These are phyloP conservation scores for Brettanomyces anomalus DNA, from an alignment of 805 yeast genomes.

Conservation along the genomic window DNA sequence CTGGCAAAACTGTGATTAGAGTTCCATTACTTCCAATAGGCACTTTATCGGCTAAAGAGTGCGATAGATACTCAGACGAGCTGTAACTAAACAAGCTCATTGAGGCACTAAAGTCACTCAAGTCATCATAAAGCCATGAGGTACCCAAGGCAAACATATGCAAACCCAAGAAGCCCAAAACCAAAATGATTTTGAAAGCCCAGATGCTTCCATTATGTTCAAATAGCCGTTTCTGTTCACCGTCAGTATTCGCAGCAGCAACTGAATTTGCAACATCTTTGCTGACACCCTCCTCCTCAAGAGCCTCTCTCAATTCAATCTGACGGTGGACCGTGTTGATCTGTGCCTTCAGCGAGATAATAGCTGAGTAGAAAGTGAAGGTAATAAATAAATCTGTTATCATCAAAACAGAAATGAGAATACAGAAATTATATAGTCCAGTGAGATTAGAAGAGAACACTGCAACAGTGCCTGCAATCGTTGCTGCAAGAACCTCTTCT, in stretches of 20 bases:
- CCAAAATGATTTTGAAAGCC: slow-evolving; percentile 50
- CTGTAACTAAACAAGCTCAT: slow-evolving; percentile 10
- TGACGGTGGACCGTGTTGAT: slow-evolving; percentile 79
- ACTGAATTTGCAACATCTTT: slow-evolving; percentile 67
- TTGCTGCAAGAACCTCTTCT: slow-evolving; percentile 67
- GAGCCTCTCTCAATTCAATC: slow-evolving; percentile 62
- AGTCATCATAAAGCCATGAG: slow-evolving; percentile 54
- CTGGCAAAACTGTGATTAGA: slow-evolving; percentile 50
- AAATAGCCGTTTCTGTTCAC: slow-evolving; percentile 22
- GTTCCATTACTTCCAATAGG: slow-evolving; percentile 33
- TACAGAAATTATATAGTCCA: slow-evolving; percentile 74
- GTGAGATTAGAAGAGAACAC: slow-evolving; percentile 57
- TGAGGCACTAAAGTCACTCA: slow-evolving; percentile 21
- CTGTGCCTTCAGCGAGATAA: slow-evolving; percentile 81
- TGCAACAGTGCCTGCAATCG: slow-evolving; percentile 60
- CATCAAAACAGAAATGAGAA: slow-evolving; percentile 61
- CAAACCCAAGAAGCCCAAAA: slow-evolving; percentile 49
- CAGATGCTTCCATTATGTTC: slow-evolving; percentile 36
- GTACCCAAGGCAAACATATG: slow-evolving; percentile 64
- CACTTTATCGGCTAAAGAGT: slow-evolving; percentile 34
- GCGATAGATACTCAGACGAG: slow-evolving; percentile 26
- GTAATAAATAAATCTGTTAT: slow-evolving; percentile 63
- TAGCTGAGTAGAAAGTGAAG: slow-evolving; percentile 74
- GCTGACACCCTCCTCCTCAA: slow-evolving; percentile 90
- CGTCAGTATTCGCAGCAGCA: slow-evolving; percentile 26